These are phyloP conservation scores for Oryza coarctata DNA, from an alignment of 176 grass and related monocot species.

Conservation along the genomic window DNA sequence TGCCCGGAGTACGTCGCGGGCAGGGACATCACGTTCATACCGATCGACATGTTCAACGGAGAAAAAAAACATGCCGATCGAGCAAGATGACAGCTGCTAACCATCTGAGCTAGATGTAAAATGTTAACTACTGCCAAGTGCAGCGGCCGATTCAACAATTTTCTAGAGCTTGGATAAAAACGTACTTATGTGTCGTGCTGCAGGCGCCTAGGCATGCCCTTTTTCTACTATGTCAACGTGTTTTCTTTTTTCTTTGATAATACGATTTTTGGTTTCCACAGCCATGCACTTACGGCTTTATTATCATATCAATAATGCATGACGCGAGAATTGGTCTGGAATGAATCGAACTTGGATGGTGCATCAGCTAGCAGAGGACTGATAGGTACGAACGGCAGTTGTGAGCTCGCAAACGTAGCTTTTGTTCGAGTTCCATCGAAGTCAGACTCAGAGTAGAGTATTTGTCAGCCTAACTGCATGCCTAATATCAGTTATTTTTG, in stretches of 20 bases:
- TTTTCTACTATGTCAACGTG: too few species aligned
- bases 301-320: too few species aligned
- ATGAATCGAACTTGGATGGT: too few species aligned
- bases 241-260: too few species aligned
- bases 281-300: too few species aligned
- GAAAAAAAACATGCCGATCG: background rate
- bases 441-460: too few species aligned
- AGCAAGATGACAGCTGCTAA: background rate
- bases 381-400: background rate
- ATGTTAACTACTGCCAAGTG: too few species aligned
- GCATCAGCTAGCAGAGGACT: background rate
- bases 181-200: too few species aligned
- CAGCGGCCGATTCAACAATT: too few species aligned
- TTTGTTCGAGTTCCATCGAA: constrained; percentile 7
- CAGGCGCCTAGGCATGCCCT: too few species aligned
- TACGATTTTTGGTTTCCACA: too few species aligned
- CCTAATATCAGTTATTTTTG: constrained; percentile 39
- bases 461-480: background rate
- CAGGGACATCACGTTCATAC: background rate
- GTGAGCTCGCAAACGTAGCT: background rate
- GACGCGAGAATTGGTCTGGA: background rate
- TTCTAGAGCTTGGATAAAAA: too few species aligned
- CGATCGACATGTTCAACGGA: background rate
- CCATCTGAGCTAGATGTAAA: background rate
- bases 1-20: background rate